Evolutionary conservation across 352 stramenopile genomes (phyloP).

Genomic region (Pythium chondricola): DNA sequence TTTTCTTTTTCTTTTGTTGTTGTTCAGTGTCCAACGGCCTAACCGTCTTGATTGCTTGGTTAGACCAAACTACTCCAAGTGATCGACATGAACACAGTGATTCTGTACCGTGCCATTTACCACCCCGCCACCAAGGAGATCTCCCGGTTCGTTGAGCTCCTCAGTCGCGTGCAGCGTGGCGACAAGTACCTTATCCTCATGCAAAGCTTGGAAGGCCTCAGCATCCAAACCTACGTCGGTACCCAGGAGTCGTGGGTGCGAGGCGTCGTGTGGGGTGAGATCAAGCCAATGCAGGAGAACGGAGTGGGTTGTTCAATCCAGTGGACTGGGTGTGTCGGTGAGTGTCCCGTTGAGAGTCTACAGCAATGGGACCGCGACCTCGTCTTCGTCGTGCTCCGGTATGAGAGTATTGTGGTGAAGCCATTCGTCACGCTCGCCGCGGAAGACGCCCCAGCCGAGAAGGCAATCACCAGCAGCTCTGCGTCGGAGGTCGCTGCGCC

Average conservation of each 20-base stretch:
- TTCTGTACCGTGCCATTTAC: constrained; percentile 55
- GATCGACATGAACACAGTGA: constrained; percentile 39
- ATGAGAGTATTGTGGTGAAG: constrained; percentile 46
- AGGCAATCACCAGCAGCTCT: too few relatives aligned
- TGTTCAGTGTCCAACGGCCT: background rate
- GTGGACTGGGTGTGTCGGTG: constrained; percentile 44
- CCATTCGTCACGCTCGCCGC: constrained; percentile 20
- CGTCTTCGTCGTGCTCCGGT: constrained; percentile 55
- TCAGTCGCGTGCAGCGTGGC: constrained; percentile 39
- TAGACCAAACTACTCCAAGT: constrained; percentile 34
- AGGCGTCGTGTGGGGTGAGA: constrained; percentile 39
- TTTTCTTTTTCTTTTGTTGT: background rate
- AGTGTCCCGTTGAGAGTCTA: constrained; percentile 29
- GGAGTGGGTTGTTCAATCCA: constrained; percentile 33
- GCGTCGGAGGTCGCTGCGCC: background rate
- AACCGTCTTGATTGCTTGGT: background rate
- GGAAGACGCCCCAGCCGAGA: constrained; percentile 6
- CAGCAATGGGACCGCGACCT: constrained; percentile 55
- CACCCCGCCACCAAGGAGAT: constrained; percentile 46
- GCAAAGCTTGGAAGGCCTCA: constrained; percentile 42
- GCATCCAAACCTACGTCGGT: constrained; percentile 43
- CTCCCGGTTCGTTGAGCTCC: constrained; percentile 44
- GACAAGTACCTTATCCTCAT: constrained; percentile 52
- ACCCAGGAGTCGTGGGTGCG: constrained; percentile 43
- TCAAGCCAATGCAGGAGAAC: constrained; percentile 21